Percentiles rank a stretch among this genome's conserved stretches.
phyloP scores from a whole-genome alignment of 805 yeast genomes.

The Metschnikowia arizonensis region DNA sequence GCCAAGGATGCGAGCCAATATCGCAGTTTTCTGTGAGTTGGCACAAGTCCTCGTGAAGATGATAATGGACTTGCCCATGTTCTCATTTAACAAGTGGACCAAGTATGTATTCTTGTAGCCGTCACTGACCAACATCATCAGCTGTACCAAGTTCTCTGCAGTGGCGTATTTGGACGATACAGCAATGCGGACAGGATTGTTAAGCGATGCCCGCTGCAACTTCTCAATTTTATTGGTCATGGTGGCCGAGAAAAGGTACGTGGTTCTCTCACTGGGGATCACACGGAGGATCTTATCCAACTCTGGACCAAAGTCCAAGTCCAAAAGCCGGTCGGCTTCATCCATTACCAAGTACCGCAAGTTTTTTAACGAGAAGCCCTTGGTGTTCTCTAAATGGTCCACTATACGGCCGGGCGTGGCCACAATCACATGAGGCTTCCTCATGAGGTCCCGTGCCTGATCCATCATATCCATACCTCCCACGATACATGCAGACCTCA shows the following conservation, averaged over 20 bases:
- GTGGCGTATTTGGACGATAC: slow-evolving; percentile 87
- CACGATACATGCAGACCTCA: slow-evolving; percentile 82
- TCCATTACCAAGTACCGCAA: slow-evolving; percentile 87
- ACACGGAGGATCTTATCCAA: slow-evolving; percentile 78
- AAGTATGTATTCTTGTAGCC: slow-evolving; percentile 87
- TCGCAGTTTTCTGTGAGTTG: slow-evolving; percentile 86
- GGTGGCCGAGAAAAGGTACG: slow-evolving; percentile 91
- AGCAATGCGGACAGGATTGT: slow-evolving; percentile 85
- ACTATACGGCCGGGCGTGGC: slow-evolving; percentile 94
- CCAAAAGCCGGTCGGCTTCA: slow-evolving; percentile 93
- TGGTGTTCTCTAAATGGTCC: slow-evolving; percentile 91
- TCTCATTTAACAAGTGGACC: slow-evolving; percentile 77
- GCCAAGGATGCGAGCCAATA: slow-evolving; percentile 73
- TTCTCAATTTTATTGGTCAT: slow-evolving; percentile 94
- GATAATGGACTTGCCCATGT: slow-evolving; percentile 78
- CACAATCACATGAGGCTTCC: slow-evolving; percentile 89
- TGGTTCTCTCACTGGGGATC: slow-evolving; percentile 80
- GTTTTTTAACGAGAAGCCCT: slow-evolving; percentile 78
- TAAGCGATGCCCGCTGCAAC: slow-evolving; percentile 85
- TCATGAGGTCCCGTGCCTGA: slow-evolving; percentile 88
- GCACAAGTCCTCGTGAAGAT: slow-evolving; percentile 94
- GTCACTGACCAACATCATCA: slow-evolving; percentile 85
- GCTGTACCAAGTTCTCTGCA: slow-evolving; percentile 88
- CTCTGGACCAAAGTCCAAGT: slow-evolving; percentile 95
- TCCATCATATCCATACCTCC: slow-evolving; percentile 99